Evolutionary conservation across 192 early-diverging fungal genomes (phyloP), one percentile per base, ranked within the genome.

Genomic region (Coemansia sp.): DNA sequence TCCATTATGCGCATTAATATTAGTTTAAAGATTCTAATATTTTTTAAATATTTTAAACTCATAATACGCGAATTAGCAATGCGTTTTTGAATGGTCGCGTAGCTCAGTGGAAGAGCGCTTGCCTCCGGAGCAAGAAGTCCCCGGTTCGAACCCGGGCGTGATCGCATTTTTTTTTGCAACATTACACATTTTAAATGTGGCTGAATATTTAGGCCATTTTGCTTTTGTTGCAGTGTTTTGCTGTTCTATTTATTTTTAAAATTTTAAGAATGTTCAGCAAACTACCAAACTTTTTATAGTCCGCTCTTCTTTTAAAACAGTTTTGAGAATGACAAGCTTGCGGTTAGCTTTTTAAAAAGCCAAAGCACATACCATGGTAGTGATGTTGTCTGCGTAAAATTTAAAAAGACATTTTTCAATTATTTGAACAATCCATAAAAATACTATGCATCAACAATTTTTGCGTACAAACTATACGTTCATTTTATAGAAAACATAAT

Each of bases 81-180:
- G 19, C 1, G 25, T 5, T 29, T 29, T 24, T n/a, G 10, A 42
- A 42, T 30, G 61, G 72, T 62, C 65, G 46, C 58, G 72, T 74
- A 75, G 67, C 67, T 70, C 67, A 70, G 67, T 66, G 73, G 68
- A 61, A 76, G 74, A 76, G 74, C 61, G 74, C 61, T 71, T 68
- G 68, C 67, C 66, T 76, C 74, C 74, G 67, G 66, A 61, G 68
- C 68, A 68, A 71, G 64, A 76, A 76, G 74, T 76, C 74, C 67
- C 66, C 63, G 74, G 74, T 76, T 76, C 74, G 68, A 76, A 58
- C 74, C 74, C 74, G 63, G 64, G 67, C 74, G 54, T 63, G 74
- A 66, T 76, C 74, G 68, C n/a, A 29, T 51, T 58, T 33, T 57
- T 51, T 42, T 59, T 53, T 9, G 6, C 50, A 51, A 20, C 52